Evolutionary conservation across 495 filamentous ascomycete species (phyloP).

Genomic region (Penicillium simplicissimum): DNA sequence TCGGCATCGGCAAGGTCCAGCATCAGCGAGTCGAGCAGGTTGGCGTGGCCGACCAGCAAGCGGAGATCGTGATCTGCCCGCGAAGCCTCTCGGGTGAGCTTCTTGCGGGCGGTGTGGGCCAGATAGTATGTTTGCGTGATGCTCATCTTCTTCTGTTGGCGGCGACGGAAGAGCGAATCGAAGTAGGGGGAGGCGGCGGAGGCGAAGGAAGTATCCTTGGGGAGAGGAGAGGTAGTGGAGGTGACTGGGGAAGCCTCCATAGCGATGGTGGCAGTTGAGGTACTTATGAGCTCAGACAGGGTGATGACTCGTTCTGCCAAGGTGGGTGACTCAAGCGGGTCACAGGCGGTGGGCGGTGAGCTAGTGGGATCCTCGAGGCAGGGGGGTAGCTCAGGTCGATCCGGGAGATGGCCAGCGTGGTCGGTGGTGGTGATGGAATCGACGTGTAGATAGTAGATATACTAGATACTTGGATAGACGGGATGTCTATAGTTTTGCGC

Average conservation of each 20-base stretch:
- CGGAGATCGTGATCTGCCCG: conserved; percentile 90
- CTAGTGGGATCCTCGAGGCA: neutral
- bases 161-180: conserved; percentile 34
- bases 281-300: conserved; percentile 28
- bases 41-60: conserved; percentile 93
- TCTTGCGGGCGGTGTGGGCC: conserved; percentile 90
- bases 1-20: conserved; percentile 92
- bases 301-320: conserved; percentile 34
- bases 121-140: conserved; percentile 98
- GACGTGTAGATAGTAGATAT: no score
- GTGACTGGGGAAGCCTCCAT: conserved; percentile 20
- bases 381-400: conserved; percentile 4
- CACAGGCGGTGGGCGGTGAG: conserved; percentile 28
- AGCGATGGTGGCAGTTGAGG: conserved; percentile 31
- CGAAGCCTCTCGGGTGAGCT: conserved; percentile 90
- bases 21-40: conserved; percentile 96
- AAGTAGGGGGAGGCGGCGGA: conserved; percentile 36
- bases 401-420: conserved; percentile 1
- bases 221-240: conserved; percentile 6
- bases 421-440: neutral
- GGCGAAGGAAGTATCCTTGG: conserved; percentile 29
- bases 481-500: neutral
- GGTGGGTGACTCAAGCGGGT: conserved; percentile 35
- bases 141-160: conserved; percentile 80
- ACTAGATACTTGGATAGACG: neutral